A percentile compares a stretch with the other conserved stretches of the same genome.
phyloP scores from a whole-genome alignment of 768 basidiomycete genomes.

The Amanita inopinata region DNA sequence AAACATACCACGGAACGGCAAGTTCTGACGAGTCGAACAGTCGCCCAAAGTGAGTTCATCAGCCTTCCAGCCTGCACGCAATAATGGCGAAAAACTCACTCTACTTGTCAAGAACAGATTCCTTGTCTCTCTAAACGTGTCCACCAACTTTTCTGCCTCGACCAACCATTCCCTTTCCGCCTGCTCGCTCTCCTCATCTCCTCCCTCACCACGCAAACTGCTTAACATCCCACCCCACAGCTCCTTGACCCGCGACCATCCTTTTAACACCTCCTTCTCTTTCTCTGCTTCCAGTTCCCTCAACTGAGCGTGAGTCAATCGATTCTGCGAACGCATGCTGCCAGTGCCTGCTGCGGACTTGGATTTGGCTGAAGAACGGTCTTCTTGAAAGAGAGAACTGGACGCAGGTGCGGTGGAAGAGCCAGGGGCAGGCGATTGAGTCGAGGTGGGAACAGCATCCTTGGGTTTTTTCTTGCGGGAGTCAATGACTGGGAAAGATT shows the following conservation, averaged over 20 bases:
- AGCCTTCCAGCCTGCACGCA: too few species aligned
- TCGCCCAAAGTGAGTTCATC: too few species aligned
- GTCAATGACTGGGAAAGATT: conserved; percentile 39
- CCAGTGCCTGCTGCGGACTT: conserved; percentile 21
- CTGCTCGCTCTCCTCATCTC: conserved; percentile 22
- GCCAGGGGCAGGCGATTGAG: conserved; percentile 4
- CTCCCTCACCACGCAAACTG: conserved; percentile 22
- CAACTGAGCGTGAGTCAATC: conserved; percentile 50
- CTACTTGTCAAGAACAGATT: conserved; percentile 72
- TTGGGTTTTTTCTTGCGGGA: conserved; percentile 41
- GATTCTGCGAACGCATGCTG: conserved; percentile 24
- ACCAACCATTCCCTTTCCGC: conserved; percentile 58
- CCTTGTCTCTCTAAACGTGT: conserved; percentile 82
- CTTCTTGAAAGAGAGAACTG: conserved; percentile 60
- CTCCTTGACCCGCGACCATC: conserved; percentile 51
- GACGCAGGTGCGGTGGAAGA: conserved; percentile 14
- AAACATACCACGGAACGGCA: conserved; percentile 60
- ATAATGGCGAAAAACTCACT: conserved; percentile 45
- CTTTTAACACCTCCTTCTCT: conserved; percentile 52
- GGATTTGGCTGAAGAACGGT: conserved; percentile 24
- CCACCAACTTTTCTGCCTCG: conserved; percentile 79
- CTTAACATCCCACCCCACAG: conserved; percentile 49
- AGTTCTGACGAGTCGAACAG: conserved; percentile 27
- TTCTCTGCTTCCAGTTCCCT: conserved; percentile 54
- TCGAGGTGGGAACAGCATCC: conserved; percentile 15